Evolutionary conservation across 257 asterid genomes (phyloP), one percentile per base, ranked within the genome.

Genomic region (Oldenlandia corymbosa): DNA sequence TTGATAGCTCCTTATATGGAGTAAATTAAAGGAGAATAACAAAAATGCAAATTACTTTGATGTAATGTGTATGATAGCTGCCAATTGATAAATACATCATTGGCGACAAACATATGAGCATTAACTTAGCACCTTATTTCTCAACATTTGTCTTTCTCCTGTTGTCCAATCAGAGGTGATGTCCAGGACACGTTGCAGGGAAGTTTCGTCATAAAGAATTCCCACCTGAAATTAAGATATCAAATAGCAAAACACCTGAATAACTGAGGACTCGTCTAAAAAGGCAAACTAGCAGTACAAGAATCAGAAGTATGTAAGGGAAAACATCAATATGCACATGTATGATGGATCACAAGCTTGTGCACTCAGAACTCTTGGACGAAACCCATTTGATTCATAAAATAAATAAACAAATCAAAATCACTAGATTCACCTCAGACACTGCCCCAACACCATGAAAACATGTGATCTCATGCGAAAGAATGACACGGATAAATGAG

Each of bases 81-180:
- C 21, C 5, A 17, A 39, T 21, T 1, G 5, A 28, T 34, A 61
- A n/a, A 45, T 26, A 0, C 10, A 3, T 2, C 17, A 42, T 2
- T 42, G 3, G 1, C 18, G 18, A 23, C 5, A 26, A 37, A 45
- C 12, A 23, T 41, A 67, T 47, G 12, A 46, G n/a, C 10, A 55
- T 21, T 8, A 53, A 20, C 20, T 20, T 21, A 55, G 63, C 76
- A 91, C 96, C 97, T 89, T 87, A 80, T 83, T 82, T 79, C 98
- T 83, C 50, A 88, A 82, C 98, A 92, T 92, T 66, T 76, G 80
- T 60, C 95, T 80, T 81, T 92, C 98, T 76, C 68, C 83, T 7
- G 60, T 62, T 26, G 97, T 90, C 99, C 99, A 93, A 78, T 93
- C 99, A 42, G 90, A 85, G 18, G 86, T 84, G 79, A 93, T 67